Evolutionary conservation across 2,329 filamentous ascomycete genomes (phyloP).

Genomic region (Aspergillus quadricinctus): DNA sequence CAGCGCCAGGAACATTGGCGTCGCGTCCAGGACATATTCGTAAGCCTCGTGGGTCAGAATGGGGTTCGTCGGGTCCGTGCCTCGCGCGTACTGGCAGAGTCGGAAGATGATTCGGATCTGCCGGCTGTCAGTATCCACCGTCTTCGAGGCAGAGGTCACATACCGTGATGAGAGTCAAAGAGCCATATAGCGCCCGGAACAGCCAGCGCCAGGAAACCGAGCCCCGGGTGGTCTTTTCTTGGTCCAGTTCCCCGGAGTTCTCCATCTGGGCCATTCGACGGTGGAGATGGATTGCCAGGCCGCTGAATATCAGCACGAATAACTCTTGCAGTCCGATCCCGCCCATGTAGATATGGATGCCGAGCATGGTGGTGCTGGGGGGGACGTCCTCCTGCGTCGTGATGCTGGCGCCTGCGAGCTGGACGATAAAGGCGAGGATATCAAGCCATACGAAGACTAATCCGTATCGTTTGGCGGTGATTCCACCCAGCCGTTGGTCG

Average conservation of each 20-base stretch:
- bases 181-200: constrained; percentile 50
- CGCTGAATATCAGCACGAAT: constrained; percentile 48
- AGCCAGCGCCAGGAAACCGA: constrained; percentile 20
- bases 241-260: neutral
- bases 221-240: neutral
- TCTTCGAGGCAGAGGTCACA: neutral
- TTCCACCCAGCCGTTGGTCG: constrained; percentile 31
- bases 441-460: constrained; percentile 42
- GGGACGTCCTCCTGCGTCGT: neutral
- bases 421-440: constrained; percentile 19
- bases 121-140: neutral
- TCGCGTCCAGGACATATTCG: constrained; percentile 38
- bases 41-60: constrained; percentile 35
- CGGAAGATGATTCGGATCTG: constrained; percentile 52
- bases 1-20: constrained; percentile 38
- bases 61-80: constrained; percentile 31
- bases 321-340: constrained; percentile 49
- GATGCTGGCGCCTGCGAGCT: constrained; percentile 24
- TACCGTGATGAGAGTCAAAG: constrained; percentile 46
- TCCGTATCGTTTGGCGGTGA: constrained; percentile 37
- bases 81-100: constrained; percentile 55
- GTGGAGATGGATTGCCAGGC: constrained; percentile 50
- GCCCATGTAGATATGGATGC: constrained; percentile 26
- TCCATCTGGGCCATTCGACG: constrained; percentile 31
- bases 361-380: constrained; percentile 7